Percentiles rank a stretch among this genome's conserved stretches.
Conservation (phyloP, 148 eudicot species). For the Dianthus caryophyllus region DNA sequence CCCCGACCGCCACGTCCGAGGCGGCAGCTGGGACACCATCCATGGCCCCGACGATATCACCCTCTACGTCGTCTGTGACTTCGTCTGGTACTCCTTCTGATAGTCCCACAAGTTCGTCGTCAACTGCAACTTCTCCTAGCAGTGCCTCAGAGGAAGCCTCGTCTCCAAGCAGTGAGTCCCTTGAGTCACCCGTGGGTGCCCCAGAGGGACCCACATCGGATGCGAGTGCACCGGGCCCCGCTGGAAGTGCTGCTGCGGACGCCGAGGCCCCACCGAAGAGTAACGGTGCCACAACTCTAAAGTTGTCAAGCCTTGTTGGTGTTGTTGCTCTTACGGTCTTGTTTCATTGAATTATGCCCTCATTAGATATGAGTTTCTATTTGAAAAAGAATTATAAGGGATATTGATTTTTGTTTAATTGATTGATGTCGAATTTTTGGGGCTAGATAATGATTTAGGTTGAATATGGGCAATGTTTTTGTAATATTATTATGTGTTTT, state of each 20-base stretch:
- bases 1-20: background rate
- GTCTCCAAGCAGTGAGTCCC: background rate
- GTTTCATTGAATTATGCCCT: background rate
- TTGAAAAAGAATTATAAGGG: background rate
- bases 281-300: constrained; percentile 5
- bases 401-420: background rate
- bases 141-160: background rate
- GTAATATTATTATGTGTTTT: too few species aligned
- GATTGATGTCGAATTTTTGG: background rate
- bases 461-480: background rate
- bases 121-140: background rate
- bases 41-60: background rate
- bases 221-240: background rate
- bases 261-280: constrained; percentile 10
- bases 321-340: background rate
- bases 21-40: background rate
- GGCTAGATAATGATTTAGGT: constrained; percentile 1
- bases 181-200: constrained; percentile 4
- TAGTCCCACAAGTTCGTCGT: background rate
- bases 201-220: constrained; percentile 3
- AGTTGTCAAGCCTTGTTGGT: background rate
- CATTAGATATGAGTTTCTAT: too few species aligned
- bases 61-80: background rate
- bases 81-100: background rate
- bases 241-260: constrained; percentile 2